A percentile compares a stretch with the other conserved stretches of the same genome.
These are phyloP conservation scores for Bipolaris sorokiniana DNA, from an alignment of 2,329 filamentous ascomycete species.

Conservation along the genomic window DNA sequence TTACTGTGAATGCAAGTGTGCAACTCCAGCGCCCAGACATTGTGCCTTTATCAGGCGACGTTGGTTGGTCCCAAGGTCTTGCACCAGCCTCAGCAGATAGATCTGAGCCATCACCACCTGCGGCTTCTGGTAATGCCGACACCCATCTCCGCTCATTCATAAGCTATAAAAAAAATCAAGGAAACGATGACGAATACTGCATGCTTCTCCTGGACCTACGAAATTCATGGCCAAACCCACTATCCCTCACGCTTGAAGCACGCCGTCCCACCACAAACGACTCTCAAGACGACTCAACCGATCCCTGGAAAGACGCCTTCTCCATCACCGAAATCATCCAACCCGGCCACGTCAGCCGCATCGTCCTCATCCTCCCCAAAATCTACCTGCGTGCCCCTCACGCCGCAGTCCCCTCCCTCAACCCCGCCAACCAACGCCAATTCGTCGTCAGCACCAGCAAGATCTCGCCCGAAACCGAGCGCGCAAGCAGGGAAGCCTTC, in stretches of 20 bases:
- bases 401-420: conserved; percentile 77
- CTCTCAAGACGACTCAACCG: conserved; percentile 10
- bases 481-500: conserved; percentile 79
- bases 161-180: conserved; percentile 49
- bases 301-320: conserved; percentile 23
- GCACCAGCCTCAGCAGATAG: background rate
- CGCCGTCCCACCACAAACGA: conserved; percentile 32
- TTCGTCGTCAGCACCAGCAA: conserved; percentile 86
- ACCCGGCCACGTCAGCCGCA: conserved; percentile 69
- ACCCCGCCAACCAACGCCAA: conserved; percentile 83
- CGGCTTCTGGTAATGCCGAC: conserved; percentile 33
- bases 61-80: conserved; percentile 65
- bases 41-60: conserved; percentile 70
- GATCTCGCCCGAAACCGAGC: conserved; percentile 79
- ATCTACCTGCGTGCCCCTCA: conserved; percentile 79
- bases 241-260: conserved; percentile 68
- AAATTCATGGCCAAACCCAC: conserved; percentile 85
- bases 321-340: conserved; percentile 56
- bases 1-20: conserved; percentile 91
- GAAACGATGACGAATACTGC: conserved; percentile 68
- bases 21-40: conserved; percentile 83
- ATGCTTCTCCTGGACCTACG: conserved; percentile 82
- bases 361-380: conserved; percentile 77
- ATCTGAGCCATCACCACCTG: background rate
- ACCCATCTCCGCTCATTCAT: conserved; percentile 56